Conservation (phyloP, 2,329 filamentous ascomycete genomes). For the Xylariaceae sp. region DNA sequence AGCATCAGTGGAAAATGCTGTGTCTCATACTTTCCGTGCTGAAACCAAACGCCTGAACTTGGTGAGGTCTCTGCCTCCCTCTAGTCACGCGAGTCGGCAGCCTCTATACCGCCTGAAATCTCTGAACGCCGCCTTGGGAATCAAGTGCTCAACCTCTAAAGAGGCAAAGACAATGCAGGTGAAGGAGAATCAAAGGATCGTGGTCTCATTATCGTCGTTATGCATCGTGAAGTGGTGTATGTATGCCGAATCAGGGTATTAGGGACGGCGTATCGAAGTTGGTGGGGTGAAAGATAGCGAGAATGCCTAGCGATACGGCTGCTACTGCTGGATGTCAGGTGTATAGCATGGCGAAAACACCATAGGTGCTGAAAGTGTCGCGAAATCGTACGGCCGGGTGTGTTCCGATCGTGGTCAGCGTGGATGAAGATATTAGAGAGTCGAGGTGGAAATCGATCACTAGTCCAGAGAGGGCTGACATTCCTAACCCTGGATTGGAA, state of each 20-base stretch:
- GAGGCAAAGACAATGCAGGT: slow-evolving; percentile 16
- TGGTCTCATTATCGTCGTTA: slow-evolving; percentile 29
- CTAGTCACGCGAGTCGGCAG: too few species aligned
- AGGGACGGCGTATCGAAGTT: slow-evolving; percentile 18
- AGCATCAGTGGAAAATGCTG: too few species aligned
- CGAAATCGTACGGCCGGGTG: too few species aligned
- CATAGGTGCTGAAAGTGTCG: too few species aligned
- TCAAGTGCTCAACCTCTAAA: slow-evolving; percentile 12
- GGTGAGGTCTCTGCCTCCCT: slow-evolving; percentile 11
- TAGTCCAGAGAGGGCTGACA: background rate
- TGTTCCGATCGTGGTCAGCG: too few species aligned
- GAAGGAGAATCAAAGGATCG: slow-evolving; percentile 20
- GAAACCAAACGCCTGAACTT: slow-evolving; percentile 23
- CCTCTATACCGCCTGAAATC: slow-evolving; percentile 16
- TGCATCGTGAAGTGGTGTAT: slow-evolving; percentile 27
- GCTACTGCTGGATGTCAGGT: background rate
- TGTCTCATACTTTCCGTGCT: slow-evolving; percentile 14
- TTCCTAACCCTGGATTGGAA: slow-evolving; percentile 22
- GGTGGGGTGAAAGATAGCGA: slow-evolving; percentile 3
- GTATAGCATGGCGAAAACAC: too few species aligned
- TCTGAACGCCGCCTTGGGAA: slow-evolving; percentile 24
- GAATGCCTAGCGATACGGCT: background rate
- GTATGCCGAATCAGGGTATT: slow-evolving; percentile 24
- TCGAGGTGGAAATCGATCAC: too few species aligned
- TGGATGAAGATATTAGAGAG: too few species aligned